phyloP scores from a whole-genome alignment of 1,139 yeast species.

The Entelexis paramagnoliae region DNA sequence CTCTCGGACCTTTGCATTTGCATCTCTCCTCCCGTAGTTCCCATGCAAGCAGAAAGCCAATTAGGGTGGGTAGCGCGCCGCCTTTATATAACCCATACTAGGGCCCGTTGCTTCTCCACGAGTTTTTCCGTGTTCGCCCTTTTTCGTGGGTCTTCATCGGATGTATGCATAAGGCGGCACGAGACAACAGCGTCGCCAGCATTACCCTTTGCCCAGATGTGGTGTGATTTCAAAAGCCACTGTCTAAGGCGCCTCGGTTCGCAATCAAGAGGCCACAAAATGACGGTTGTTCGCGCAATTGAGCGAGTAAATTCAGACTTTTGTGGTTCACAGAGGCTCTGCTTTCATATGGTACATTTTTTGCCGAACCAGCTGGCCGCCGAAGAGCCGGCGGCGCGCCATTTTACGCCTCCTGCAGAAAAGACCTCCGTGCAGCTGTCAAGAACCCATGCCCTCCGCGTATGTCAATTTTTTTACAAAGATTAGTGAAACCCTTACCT shows the following conservation, averaged over 20 bases:
- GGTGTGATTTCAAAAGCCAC: neutral
- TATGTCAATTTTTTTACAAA: neutral
- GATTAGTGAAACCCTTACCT: constrained; percentile 2
- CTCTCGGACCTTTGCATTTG: constrained; percentile 18
- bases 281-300: neutral
- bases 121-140: neutral
- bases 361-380: neutral
- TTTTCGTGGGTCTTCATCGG: neutral
- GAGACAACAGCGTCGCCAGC: neutral
- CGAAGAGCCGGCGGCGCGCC: neutral
- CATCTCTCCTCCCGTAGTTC: neutral
- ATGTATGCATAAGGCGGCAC: constrained; percentile 1
- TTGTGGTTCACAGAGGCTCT: neutral
- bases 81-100: neutral
- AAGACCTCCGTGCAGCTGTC: neutral
- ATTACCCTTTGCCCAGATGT: neutral
- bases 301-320: neutral
- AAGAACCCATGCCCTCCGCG: neutral
- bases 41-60: neutral
- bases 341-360: neutral
- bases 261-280: neutral
- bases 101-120: neutral
- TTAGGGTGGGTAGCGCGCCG: neutral
- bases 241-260: neutral
- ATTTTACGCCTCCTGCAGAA: neutral